phyloP scores from a whole-genome alignment of 345 rosid genomes.

The Erysimum cheiranthoides region DNA sequence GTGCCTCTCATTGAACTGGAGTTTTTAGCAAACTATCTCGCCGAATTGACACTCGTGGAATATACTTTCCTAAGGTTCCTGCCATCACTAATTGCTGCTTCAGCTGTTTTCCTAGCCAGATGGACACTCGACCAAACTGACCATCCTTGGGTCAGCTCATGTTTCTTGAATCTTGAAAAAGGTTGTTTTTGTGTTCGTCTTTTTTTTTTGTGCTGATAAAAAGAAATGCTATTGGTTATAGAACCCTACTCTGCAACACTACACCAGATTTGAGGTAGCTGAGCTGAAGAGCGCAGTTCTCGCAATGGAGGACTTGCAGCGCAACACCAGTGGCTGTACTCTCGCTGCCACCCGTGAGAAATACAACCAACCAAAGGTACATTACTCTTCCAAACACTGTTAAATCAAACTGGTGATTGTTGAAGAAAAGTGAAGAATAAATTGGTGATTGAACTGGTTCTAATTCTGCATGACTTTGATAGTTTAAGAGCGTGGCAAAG shows the following conservation, averaged over 20 bases:
- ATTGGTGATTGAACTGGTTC: conserved; percentile 18
- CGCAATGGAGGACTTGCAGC: conserved; percentile 80
- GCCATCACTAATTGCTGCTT: conserved; percentile 87
- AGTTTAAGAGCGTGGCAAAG: conserved; percentile 84
- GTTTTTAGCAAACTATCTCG: conserved; percentile 82
- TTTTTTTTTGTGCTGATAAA: conserved; percentile 18
- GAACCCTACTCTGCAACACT: conserved; percentile 90
- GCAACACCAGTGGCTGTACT: conserved; percentile 63
- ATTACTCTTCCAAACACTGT: conserved; percentile 14
- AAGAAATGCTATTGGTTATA: conserved; percentile 48
- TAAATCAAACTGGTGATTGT: neutral
- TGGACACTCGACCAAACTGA: conserved; percentile 85
- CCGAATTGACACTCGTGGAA: conserved; percentile 82
- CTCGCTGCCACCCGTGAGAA: conserved; percentile 75
- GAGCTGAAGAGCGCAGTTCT: conserved; percentile 72
- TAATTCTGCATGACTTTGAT: conserved; percentile 39
- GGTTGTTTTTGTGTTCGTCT: neutral
- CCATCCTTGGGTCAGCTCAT: conserved; percentile 87
- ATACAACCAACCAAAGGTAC: conserved; percentile 81
- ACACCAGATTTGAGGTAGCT: conserved; percentile 65
- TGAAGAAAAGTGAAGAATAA: conserved; percentile 15
- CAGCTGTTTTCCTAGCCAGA: conserved; percentile 87
- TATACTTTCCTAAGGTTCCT: conserved; percentile 73
- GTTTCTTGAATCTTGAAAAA: conserved; percentile 14
- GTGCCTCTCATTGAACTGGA: conserved; percentile 69